Evolutionary conservation across 768 basidiomycete species (phyloP), one percentile per base, ranked within the genome.

Genomic region (Brasilioporus rufonigricans): DNA sequence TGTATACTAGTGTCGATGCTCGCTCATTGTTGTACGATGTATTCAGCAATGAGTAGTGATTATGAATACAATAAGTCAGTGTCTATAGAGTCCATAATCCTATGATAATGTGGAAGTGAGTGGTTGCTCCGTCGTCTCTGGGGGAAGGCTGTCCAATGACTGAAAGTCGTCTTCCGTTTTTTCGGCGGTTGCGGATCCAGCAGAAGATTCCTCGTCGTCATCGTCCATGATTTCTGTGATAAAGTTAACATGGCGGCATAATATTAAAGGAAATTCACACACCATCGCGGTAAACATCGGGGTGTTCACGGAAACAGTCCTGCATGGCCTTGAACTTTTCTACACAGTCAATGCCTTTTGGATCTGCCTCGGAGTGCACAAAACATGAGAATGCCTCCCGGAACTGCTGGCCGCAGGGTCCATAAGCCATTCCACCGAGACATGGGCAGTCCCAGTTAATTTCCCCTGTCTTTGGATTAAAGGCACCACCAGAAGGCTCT

Each of bases 401-500:
- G 77, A 99, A 99, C 61, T 98, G 81, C 57, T 80, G 79, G 10
- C 97, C 97, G 65, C 97, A 99, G 11, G 94, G 93, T 7, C 97
- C 96, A 66, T 98, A 80, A 11, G 96, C 96, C 97, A 99, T 98
- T 47, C 97, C 97, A 31, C 97, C 97, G 9, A 99, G 84, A 71
- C 97, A 98, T 1, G 97, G 93, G 71, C 97, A 99, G 68, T 98
- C 97, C 97, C 97, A 99, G 76, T 99, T 99, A 65, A 99, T 98
- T 80, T 98, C 94, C 41, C 97, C 97, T 2, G 97, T 99, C 58
- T 84, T 93, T 19, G 95, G 95, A 74, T 99, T 89, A 78, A 83
- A 98, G 5, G 97, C 96, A 36, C 81, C 81, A 26, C 69, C 69
- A 1, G 70, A 61, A 45, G 69, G 52, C 55, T 63, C 68, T 51